A percentile compares a stretch with the other conserved stretches of the same genome.
These are phyloP conservation scores for Yamadazyma siamensis DNA, from an alignment of 1,139 yeast genomes.

Conservation along the genomic window DNA sequence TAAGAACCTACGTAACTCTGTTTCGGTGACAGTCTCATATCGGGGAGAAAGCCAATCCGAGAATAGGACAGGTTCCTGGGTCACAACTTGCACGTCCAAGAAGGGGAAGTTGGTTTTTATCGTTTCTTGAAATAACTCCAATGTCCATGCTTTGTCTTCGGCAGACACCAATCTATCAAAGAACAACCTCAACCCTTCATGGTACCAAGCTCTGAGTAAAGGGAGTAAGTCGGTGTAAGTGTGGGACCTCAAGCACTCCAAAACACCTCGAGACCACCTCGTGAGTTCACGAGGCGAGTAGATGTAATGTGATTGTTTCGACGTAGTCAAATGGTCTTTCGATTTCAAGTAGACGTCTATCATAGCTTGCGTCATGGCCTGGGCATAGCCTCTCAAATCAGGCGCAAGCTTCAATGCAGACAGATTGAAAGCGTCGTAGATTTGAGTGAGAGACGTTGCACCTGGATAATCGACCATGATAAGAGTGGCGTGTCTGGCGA, in stretches of 20 bases:
- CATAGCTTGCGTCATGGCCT: conserved; percentile 62
- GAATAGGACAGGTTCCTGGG: conserved; percentile 53
- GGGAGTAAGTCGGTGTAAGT: conserved; percentile 31
- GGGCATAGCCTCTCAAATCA: conserved; percentile 51
- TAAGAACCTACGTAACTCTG: conserved; percentile 52
- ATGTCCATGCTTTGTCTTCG: conserved; percentile 54
- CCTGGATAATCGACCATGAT: conserved; percentile 84
- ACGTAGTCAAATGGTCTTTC: conserved; percentile 33
- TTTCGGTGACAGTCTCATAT: conserved; percentile 55
- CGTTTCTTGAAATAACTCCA: conserved; percentile 34
- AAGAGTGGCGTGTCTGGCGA: conserved; percentile 65
- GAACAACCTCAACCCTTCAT: conserved; percentile 77
- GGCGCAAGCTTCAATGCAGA: conserved; percentile 68
- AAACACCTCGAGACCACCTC: conserved; percentile 80
- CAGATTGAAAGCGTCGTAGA: conserved; percentile 57
- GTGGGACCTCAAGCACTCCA: conserved; percentile 47
- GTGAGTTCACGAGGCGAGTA: conserved; percentile 92
- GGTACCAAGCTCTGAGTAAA: conserved; percentile 69
- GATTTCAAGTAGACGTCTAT: conserved; percentile 55
- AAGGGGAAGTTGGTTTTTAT: conserved; percentile 47
- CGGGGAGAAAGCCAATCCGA: conserved; percentile 72
- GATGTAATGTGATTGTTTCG: conserved; percentile 55
- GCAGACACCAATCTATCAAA: conserved; percentile 61
- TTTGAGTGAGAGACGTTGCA: conserved; percentile 55
- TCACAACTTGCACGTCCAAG: conserved; percentile 30